Base-by-base conservation (phyloP, 1,284 basidiomycete genomes). In the Trichosporon ovoides region DNA sequence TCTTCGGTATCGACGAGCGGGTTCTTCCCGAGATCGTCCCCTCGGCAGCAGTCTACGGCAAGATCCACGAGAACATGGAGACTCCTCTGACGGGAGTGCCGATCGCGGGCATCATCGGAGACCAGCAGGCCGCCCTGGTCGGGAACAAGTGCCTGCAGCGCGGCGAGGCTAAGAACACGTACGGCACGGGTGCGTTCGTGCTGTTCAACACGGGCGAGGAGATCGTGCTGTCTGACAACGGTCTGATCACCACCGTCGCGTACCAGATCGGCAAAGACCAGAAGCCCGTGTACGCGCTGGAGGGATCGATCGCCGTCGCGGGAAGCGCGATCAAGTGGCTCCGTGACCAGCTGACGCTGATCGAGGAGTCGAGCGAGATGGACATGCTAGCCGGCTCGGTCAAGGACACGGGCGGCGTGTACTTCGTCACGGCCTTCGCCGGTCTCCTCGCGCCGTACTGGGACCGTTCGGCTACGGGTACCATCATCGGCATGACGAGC, bases 61-160 rank as follows among this genome's bases (percentile, higher is more conserved):
- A 83, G 37, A 82, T 97, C 53, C 78, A 81, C 11, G 64, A 72
- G 63, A 52, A 57, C 37, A 55, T 72, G 51, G 66, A 80, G 33
- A 88, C 90, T 2, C 79, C 33, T 88, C 81, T 98, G 58, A 81
- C 83, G 62, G 91, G 88, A 43, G 81, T 93, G 18, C 86, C 87
- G 33, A 90, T 98, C 56, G 91, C 87, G 24, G 95, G 94, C 34
- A 85, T 98, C 52, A 85, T 95, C 13, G 95, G 95, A 28, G 95
- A 98, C 75, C 95, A 98, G 79, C 95, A 98, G 77, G 94, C 89
- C n/a, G 95, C 95, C 10, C 81, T 98, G 19, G 86, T 98, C 52
- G 95, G 96, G 0, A 98, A 98, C 81, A 97, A 97, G 76, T 97
- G 93, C 69, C 75, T 97, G 56, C 80, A 75, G 51, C 80, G 83